A percentile compares a stretch with the other conserved stretches of the same genome.
phyloP scores from a whole-genome alignment of 2,329 filamentous ascomycete genomes.

The Cordyceps farinosa region DNA sequence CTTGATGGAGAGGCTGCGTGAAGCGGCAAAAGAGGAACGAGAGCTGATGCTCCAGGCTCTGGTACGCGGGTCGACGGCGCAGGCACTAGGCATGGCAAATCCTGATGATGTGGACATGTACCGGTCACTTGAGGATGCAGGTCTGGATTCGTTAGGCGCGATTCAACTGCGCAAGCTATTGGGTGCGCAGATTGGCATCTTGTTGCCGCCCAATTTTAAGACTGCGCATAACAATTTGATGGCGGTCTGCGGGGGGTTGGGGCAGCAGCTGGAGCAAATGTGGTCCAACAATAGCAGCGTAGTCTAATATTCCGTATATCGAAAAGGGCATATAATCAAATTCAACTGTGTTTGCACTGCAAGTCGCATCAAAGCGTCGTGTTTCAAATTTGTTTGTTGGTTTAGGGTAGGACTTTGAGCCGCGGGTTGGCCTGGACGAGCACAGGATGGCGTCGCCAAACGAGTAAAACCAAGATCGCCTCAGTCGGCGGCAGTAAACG shows the following conservation, averaged over 20 bases:
- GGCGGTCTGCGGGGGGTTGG: not conserved
- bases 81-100: too few relatives aligned
- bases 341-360: not conserved
- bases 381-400: conserved; percentile 1
- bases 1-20: not conserved
- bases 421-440: not conserved
- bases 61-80: too few relatives aligned
- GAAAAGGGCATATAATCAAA: not conserved
- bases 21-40: not conserved
- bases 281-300: too few relatives aligned
- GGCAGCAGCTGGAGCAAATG: not conserved
- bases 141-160: too few relatives aligned
- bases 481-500: not conserved
- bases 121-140: too few relatives aligned
- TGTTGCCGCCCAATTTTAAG: not conserved
- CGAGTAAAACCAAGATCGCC: not conserved
- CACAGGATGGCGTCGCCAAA: not conserved
- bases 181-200: not conserved
- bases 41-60: too few relatives aligned
- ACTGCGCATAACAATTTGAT: not conserved
- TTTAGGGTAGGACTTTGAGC: not conserved
- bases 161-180: not conserved
- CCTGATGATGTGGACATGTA: too few relatives aligned
- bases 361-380: not conserved
- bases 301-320: not conserved